phyloP scores from a whole-genome alignment of 2,329 filamentous ascomycete species.

The Nannizzia gypsea region DNA sequence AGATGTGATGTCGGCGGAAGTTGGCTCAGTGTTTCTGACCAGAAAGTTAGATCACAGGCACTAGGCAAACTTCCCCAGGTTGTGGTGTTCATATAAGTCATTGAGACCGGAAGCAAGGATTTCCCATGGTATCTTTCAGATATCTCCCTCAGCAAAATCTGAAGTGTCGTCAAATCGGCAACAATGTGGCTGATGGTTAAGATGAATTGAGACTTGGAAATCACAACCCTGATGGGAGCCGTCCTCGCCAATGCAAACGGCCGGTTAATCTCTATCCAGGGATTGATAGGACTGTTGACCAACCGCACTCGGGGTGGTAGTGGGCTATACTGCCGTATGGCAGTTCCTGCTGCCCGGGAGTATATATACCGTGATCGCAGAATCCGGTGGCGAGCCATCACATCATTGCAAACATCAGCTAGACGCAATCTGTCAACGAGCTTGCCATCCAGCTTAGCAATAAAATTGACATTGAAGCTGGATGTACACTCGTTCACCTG shows the following conservation, averaged over 20 bases:
- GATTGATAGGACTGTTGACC: not conserved
- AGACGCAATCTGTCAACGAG: not conserved
- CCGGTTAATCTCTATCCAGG: not conserved
- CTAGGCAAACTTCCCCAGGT: conserved; percentile 5
- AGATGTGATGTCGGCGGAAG: not conserved
- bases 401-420: not conserved
- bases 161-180: conserved; percentile 23
- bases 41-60: not conserved
- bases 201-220: conserved; percentile 17
- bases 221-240: conserved; percentile 19
- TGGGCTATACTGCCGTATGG: not conserved
- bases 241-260: conserved; percentile 19
- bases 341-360: not conserved
- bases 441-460: not conserved
- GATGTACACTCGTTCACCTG: not conserved
- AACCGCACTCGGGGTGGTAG: not conserved
- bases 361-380: not conserved
- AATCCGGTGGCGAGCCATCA: not conserved
- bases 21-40: not conserved
- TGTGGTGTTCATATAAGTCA: conserved; percentile 8
- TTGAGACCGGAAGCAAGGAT: not conserved
- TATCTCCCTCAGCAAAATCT: conserved; percentile 20
- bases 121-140: conserved; percentile 14
- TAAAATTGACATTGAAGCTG: not conserved
- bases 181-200: conserved; percentile 25